A percentile compares a stretch with the other conserved stretches of the same genome.
Evolutionary conservation across 352 stramenopile species (phyloP).

Genomic region (Phytopythium ostracodes): DNA sequence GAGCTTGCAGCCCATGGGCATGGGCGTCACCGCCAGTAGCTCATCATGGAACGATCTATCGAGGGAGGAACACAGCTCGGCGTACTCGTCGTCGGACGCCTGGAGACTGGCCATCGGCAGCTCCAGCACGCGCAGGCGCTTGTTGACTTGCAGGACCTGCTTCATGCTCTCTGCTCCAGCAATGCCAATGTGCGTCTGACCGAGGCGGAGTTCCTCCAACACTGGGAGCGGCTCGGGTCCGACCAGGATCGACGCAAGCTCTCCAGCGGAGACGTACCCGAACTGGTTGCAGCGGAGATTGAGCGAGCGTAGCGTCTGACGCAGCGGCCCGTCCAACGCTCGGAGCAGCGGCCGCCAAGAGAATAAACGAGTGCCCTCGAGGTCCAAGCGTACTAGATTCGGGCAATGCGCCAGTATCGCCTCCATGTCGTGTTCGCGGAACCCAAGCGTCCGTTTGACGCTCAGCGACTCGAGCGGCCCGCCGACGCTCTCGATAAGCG

Average conservation of each 20-base stretch:
- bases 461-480: neutral
- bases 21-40: neutral
- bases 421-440: neutral
- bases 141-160: conserved; percentile 1
- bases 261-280: neutral
- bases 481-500: conserved; percentile 3
- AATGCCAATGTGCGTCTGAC: neutral
- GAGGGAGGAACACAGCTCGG: neutral
- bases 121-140: conserved; percentile 1
- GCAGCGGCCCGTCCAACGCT: neutral
- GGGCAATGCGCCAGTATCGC: neutral
- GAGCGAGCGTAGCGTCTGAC: neutral
- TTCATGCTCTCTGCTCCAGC: neutral
- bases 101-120: neutral
- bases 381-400: neutral
- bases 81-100: conserved; percentile 1
- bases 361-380: neutral
- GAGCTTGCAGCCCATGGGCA: conserved; percentile 1
- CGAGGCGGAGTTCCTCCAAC: conserved; percentile 4
- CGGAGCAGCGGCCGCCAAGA: neutral
- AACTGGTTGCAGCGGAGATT: conserved; percentile 3
- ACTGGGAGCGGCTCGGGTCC: neutral
- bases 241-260: neutral
- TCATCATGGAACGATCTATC: neutral
- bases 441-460: neutral